A percentile compares a stretch with the other conserved stretches of the same genome.
Conservation (phyloP, 2,329 filamentous ascomycete species). For the Trichoderma cornu-damae region DNA sequence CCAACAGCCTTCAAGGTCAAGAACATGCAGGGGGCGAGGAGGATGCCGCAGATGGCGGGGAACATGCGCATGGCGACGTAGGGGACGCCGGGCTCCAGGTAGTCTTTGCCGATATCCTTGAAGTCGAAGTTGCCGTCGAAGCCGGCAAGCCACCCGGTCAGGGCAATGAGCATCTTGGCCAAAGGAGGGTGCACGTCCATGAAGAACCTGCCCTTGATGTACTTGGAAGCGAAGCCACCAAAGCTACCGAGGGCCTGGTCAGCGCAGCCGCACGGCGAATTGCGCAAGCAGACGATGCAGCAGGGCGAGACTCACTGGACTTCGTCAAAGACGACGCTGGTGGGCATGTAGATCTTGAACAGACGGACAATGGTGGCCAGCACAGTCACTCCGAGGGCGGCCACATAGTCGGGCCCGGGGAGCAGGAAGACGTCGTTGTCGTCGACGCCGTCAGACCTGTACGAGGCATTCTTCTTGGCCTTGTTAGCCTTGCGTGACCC, state of each 20-base stretch:
- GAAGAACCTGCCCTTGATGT: constrained; percentile 99
- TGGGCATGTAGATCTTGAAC: constrained; percentile 93
- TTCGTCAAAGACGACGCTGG: constrained; percentile 97
- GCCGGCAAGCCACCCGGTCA: constrained; percentile 89
- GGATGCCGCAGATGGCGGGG: constrained; percentile 81
- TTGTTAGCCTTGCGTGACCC: constrained; percentile 34
- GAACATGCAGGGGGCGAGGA: constrained; percentile 89
- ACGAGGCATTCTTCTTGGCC: constrained; percentile 46
- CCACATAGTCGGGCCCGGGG: constrained; percentile 74
- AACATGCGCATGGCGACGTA: constrained; percentile 97
- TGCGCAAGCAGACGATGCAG: background rate
- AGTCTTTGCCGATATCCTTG: constrained; percentile 99
- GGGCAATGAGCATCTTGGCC: constrained; percentile 91
- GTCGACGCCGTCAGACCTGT: constrained; percentile 71
- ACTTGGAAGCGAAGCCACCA: constrained; percentile 95
- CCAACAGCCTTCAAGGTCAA: constrained; percentile 86
- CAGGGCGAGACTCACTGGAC: constrained; percentile 72
- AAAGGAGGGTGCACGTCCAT: constrained; percentile 99
- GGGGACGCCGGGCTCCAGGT: constrained; percentile 86
- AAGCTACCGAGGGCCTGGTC: constrained; percentile 61
- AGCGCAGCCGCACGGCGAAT: background rate
- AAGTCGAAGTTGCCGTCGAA: constrained; percentile 97
- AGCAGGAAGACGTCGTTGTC: constrained; percentile 92
- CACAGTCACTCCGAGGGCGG: constrained; percentile 66
- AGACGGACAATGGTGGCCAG: constrained; percentile 75